Evolutionary conservation across 257 asterid genomes (phyloP).

Genomic region (Penstemon davidsonii): DNA sequence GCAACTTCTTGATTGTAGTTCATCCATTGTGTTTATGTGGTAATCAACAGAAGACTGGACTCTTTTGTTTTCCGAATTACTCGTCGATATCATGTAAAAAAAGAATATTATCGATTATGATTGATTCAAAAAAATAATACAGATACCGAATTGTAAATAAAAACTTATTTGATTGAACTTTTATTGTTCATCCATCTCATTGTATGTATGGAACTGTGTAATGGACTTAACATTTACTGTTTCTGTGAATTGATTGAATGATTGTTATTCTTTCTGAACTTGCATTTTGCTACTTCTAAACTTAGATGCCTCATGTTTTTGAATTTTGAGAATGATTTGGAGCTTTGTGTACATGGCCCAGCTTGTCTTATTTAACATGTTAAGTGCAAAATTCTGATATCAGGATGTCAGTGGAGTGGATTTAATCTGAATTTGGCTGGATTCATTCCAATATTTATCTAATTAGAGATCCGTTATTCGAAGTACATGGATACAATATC

Average conservation of each 20-base stretch:
- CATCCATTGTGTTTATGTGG: background rate
- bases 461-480: too few relatives aligned
- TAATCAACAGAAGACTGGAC: slow-evolving; percentile 16
- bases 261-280: background rate
- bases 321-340: background rate
- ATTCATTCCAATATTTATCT: too few relatives aligned
- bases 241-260: background rate
- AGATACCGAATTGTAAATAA: slow-evolving; percentile 22
- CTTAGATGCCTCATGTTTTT: background rate
- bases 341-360: background rate
- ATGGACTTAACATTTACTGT: background rate
- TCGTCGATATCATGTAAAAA: slow-evolving; percentile 25
- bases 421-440: too few relatives aligned
- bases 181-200: background rate
- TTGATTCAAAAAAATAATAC: slow-evolving; percentile 26
- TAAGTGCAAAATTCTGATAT: too few relatives aligned
- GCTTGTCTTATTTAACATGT: too few relatives aligned
- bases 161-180: background rate
- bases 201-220: slow-evolving; percentile 27
- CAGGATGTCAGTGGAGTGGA: too few relatives aligned
- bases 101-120: slow-evolving; percentile 19
- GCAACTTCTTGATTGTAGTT: slow-evolving; percentile 23
- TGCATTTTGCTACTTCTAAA: background rate
- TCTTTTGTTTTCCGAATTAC: slow-evolving; percentile 8
- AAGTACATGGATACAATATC: too few relatives aligned